Base-by-base conservation (phyloP, 257 asterid species). In the Sherardia arvensis region DNA sequence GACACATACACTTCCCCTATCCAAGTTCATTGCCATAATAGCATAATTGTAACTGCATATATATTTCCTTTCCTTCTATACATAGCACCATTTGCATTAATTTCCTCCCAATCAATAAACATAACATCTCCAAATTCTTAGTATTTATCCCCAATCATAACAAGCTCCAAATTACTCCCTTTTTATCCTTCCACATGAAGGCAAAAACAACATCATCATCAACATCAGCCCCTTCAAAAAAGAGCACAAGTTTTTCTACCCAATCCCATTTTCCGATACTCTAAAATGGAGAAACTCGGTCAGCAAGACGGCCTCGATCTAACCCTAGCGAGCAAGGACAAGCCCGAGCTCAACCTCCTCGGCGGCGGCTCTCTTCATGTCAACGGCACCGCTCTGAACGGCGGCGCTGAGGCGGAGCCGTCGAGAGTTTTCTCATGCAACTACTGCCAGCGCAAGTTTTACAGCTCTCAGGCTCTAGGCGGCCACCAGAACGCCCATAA, bases 401-500 rank as follows among this genome's bases (percentile, higher is more conserved):
- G 47, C 17, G 47, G 51, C 21, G 21, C 0, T 9, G 75, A 62
- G 49, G 15, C 72, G 1, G 82, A 78, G 69, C 78, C 77, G 69
- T 77, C 77, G 1, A 81, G 87, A 3, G 90, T 85, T 0, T 93
- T 87, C 57, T 75, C 97, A 1, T 93, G 99, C 87, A 93, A 87
- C 72, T 93, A 85, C 70, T 93, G 97, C 73, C 85, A 74, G 28
- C 62, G 96, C 7, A 90, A 85, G 45, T 93, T 93, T 75, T 85
- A 83, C 73, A 90, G 97, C 72, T 93, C 99, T 0, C 97, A 93
- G 53, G 99, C 99, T 1, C 78, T 93, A 0, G 99, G 97, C 0
- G 99, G 99, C 61, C 99, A 93, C 34, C 99, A 93, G 61, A 93
- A 93, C 43, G 99, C 97, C 0, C 99, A 93, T 65, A 93, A 93